These are phyloP conservation scores for Alternaria sp. DNA, from an alignment of 2,329 filamentous ascomycete genomes.

Conservation along the genomic window DNA sequence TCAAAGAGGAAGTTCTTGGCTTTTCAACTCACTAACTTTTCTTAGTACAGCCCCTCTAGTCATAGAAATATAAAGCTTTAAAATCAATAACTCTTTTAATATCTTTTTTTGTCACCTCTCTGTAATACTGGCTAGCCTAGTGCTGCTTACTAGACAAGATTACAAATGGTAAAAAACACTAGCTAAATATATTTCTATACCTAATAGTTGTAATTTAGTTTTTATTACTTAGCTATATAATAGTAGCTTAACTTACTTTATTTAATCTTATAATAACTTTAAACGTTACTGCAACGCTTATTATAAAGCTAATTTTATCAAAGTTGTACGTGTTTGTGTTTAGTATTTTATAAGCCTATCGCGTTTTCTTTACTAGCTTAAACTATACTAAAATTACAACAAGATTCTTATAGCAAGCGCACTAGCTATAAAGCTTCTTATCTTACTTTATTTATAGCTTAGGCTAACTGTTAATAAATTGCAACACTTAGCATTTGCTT, in stretches of 20 bases:
- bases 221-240: slow-evolving; percentile 16
- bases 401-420: slow-evolving; percentile 15
- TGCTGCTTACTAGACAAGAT: too few species aligned
- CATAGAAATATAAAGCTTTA: too few species aligned
- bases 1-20: too few species aligned
- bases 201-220: slow-evolving; percentile 4
- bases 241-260: slow-evolving; percentile 13
- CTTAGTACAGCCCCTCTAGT: too few species aligned
- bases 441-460: slow-evolving; percentile 24
- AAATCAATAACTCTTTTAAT: too few species aligned
- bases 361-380: too few species aligned
- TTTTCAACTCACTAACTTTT: too few species aligned
- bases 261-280: slow-evolving; percentile 1
- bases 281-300: slow-evolving; percentile 14
- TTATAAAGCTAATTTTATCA: slow-evolving; percentile 27
- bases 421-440: slow-evolving; percentile 13
- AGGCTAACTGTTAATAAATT: slow-evolving; percentile 17
- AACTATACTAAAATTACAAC: slow-evolving; percentile 4
- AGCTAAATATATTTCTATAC: slow-evolving; percentile 8
- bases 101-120: too few species aligned
- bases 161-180: too few species aligned
- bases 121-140: too few species aligned
- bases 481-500: slow-evolving; percentile 18
- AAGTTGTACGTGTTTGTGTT: slow-evolving; percentile 24
- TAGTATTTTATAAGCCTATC: too few species aligned